phyloP scores from a whole-genome alignment of 2,329 filamentous ascomycete species.

The Alternaria sp. region DNA sequence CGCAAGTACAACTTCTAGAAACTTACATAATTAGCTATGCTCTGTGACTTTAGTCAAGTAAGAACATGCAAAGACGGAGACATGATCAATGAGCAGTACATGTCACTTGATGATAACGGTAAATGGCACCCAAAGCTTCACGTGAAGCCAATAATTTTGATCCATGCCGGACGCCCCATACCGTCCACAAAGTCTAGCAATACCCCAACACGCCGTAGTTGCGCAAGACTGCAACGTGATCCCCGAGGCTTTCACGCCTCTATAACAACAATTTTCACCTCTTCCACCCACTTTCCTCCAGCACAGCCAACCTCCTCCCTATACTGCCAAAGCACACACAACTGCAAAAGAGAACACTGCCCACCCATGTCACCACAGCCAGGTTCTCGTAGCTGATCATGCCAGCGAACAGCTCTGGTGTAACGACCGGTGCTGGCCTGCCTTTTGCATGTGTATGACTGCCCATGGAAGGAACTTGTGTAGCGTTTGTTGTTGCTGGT shows the following conservation, averaged over 20 bases:
- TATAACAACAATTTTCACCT: background rate
- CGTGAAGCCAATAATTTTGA: background rate
- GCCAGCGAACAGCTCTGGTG: constrained; percentile 54
- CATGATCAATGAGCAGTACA: background rate
- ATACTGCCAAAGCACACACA: constrained; percentile 97
- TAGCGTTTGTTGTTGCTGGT: constrained; percentile 32
- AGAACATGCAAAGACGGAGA: background rate
- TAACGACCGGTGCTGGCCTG: background rate
- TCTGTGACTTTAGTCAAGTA: background rate
- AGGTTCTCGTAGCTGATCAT: constrained; percentile 68
- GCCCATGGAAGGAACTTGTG: constrained; percentile 18
- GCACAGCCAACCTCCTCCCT: constrained; percentile 72
- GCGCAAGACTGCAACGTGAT: background rate
- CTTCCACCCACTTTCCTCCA: constrained; percentile 29
- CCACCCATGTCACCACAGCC: constrained; percentile 83
- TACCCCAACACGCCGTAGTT: background rate
- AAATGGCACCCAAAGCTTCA: background rate
- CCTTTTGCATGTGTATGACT: constrained; percentile 5
- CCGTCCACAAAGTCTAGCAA: background rate
- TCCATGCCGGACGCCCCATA: background rate
- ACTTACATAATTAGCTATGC: rapidly evolving
- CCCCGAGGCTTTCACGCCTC: background rate
- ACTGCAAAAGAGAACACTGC: constrained; percentile 93
- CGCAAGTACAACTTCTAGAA: background rate
- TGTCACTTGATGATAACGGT: background rate